Conservation (phyloP, 805 yeast species). For the Soucietia sequanensis region DNA sequence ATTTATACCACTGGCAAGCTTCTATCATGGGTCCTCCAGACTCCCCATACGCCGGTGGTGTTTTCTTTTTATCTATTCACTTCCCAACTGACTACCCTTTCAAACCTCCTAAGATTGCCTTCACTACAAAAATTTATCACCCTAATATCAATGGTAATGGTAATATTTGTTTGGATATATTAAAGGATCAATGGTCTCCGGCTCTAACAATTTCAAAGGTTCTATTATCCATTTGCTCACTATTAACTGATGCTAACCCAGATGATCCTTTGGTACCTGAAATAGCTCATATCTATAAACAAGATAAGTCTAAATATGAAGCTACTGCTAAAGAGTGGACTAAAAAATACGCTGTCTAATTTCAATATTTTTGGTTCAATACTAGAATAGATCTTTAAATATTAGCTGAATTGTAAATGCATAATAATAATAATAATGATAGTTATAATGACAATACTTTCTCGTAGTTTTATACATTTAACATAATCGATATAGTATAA, state of each 20-base stretch:
- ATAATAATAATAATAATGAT: too few species aligned
- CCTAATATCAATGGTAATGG: slow-evolving; percentile 97
- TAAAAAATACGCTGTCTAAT: slow-evolving; percentile 88
- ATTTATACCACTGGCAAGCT: slow-evolving; percentile 98
- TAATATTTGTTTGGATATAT: slow-evolving; percentile 92
- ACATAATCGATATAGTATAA: too few species aligned
- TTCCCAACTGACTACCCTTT: slow-evolving; percentile 99
- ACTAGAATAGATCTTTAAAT: too few species aligned
- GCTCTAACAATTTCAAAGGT: slow-evolving; percentile 96
- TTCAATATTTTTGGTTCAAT: too few species aligned
- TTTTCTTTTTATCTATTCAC: slow-evolving; percentile 91
- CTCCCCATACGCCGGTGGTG: slow-evolving; percentile 87
- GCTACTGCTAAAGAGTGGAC: slow-evolving; percentile 99
- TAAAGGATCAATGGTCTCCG: slow-evolving; percentile 99
- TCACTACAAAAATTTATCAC: slow-evolving; percentile 95
- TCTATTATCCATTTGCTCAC: slow-evolving; percentile 88
- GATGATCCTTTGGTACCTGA: slow-evolving; percentile 99
- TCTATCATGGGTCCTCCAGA: slow-evolving; percentile 99
- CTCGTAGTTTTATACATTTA: too few species aligned
- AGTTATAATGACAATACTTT: too few species aligned
- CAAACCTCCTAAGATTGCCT: slow-evolving; percentile 88
- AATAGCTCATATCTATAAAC: slow-evolving; percentile 94
- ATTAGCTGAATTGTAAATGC: too few species aligned
- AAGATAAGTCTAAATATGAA: slow-evolving; percentile 90
- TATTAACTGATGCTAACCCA: slow-evolving; percentile 96